Conservation (phyloP, 1,284 basidiomycete genomes). For the Ustilago bromivora region DNA sequence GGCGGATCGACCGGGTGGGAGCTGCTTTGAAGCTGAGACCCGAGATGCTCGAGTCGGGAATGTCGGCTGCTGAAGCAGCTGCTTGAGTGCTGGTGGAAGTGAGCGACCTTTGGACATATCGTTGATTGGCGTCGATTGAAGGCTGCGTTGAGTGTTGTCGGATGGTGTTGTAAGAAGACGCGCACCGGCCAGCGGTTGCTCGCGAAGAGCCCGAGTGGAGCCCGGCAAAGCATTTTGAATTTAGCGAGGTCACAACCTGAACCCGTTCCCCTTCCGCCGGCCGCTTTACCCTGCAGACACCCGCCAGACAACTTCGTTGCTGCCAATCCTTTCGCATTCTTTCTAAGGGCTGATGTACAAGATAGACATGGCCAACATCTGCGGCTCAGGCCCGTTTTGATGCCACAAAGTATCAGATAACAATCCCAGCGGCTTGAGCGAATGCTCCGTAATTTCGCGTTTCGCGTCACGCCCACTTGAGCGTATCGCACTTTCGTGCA, state of each 20-base stretch:
- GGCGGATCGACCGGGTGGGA: slow-evolving; percentile 71
- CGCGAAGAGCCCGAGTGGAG: background rate
- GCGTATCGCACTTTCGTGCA: background rate
- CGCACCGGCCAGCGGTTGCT: background rate
- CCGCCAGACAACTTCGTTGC: background rate
- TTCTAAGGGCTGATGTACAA: too few species aligned
- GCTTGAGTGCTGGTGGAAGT: slow-evolving; percentile 75
- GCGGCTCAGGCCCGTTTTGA: background rate
- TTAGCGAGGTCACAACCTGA: background rate
- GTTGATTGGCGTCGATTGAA: background rate
- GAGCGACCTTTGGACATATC: slow-evolving; percentile 53
- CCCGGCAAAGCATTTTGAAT: background rate
- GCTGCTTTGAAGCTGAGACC: slow-evolving; percentile 21
- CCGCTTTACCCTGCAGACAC: background rate
- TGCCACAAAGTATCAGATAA: background rate
- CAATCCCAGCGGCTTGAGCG: background rate
- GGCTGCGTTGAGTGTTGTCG: too few species aligned
- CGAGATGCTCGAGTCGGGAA: slow-evolving; percentile 76
- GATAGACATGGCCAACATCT: background rate
- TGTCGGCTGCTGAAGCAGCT: slow-evolving; percentile 79
- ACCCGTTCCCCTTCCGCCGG: background rate
- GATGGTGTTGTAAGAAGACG: background rate
- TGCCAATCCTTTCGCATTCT: background rate
- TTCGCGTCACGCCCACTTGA: background rate
- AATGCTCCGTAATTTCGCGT: slow-evolving; percentile 1